Conservation (phyloP, 441 rosid genomes). For the Jatropha multifida region DNA sequence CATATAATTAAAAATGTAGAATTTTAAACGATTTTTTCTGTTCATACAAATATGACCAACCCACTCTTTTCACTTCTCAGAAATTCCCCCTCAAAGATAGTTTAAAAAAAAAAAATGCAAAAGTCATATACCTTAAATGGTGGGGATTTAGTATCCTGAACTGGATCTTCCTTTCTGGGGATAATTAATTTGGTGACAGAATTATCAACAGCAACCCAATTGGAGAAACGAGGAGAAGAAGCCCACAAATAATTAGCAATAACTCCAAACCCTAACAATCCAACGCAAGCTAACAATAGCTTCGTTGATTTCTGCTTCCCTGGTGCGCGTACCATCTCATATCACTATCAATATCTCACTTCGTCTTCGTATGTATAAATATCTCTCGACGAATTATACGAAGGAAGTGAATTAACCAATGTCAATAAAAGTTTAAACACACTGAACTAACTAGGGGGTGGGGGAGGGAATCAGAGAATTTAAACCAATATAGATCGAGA, state of each 20-base stretch:
- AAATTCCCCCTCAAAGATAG: neutral
- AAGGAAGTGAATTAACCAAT: no score
- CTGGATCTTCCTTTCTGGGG: slow-evolving; percentile 25
- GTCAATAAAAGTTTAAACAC: no score
- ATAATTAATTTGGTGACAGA: slow-evolving; percentile 18
- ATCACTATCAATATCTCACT: neutral
- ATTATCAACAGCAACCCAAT: slow-evolving; percentile 26
- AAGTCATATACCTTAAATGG: slow-evolving; percentile 24
- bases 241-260: slow-evolving; percentile 79
- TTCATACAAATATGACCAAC: no score
- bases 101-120: neutral
- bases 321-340: slow-evolving; percentile 49
- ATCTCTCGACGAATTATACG: no score
- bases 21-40: no score
- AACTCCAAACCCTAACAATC: slow-evolving; percentile 55
- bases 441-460: no score
- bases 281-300: slow-evolving; percentile 46
- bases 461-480: no score
- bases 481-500: no score
- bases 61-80: neutral
- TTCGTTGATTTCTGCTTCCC: slow-evolving; percentile 53
- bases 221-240: slow-evolving; percentile 52
- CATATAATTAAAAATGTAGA: no score
- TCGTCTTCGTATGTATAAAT: no score
- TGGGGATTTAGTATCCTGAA: neutral